A percentile compares a stretch with the other conserved stretches of the same genome.
These are phyloP conservation scores for Cajanus cajan DNA, from an alignment of 306 rosid species.

Conservation along the genomic window DNA sequence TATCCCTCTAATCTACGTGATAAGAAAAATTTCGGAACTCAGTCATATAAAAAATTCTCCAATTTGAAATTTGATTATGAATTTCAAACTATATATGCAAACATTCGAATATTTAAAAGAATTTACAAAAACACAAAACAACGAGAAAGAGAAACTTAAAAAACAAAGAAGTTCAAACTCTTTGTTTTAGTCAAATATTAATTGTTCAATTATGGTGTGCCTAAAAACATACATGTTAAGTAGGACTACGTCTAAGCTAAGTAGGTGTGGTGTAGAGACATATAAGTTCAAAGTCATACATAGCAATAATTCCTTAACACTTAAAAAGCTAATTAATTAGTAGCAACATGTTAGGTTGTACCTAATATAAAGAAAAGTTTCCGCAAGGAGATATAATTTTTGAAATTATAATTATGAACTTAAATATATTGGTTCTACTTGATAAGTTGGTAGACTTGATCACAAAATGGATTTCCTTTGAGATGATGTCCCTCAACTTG, in stretches of 20 bases:
- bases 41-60: too few species aligned
- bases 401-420: constrained; percentile 7
- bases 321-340: not conserved
- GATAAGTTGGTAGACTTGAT: constrained; percentile 4
- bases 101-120: not conserved
- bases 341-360: not conserved
- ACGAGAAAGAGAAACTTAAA: not conserved
- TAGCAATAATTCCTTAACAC: not conserved
- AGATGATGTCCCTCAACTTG: constrained; percentile 32
- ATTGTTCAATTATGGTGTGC: not conserved
- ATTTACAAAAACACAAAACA: not conserved
- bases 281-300: not conserved
- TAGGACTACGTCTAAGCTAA: not conserved
- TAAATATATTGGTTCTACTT: not conserved
- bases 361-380: constrained; percentile 1
- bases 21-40: not conserved
- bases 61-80: not conserved
- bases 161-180: not conserved
- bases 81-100: not conserved
- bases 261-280: not conserved
- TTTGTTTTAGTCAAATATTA: not conserved
- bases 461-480: not conserved
- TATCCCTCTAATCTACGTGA: too few species aligned
- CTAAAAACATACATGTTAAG: not conserved
- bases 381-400: not conserved